phyloP scores from a whole-genome alignment of 2,329 filamentous ascomycete species.

The Curvularia eragrostidis region DNA sequence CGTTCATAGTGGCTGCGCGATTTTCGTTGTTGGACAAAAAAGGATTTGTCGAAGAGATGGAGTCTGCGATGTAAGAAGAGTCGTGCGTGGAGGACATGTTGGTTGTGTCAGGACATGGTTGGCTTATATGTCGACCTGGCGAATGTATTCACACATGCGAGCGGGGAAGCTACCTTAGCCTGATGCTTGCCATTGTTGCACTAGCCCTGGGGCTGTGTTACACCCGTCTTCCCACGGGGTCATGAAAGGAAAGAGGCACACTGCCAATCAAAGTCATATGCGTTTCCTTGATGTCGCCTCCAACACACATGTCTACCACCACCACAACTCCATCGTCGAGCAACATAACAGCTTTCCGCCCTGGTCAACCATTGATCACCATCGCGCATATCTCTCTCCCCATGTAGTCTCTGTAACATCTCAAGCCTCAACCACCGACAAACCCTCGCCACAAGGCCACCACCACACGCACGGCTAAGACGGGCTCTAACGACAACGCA shows the following conservation, averaged over 20 bases:
- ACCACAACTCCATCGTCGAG: not conserved
- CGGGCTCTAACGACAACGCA: conserved; percentile 21
- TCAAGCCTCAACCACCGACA: no score
- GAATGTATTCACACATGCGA: conserved; percentile 14
- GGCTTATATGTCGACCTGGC: conserved; percentile 29
- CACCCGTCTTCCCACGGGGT: conserved; percentile 5
- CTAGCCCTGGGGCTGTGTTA: conserved; percentile 26
- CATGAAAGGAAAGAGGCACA: not conserved
- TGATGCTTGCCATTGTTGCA: conserved; percentile 11
- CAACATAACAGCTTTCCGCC: not conserved
- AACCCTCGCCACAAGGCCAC: conserved; percentile 23
- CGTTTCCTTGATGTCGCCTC: not conserved
- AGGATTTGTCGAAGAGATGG: conserved; percentile 38
- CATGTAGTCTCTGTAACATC: not conserved
- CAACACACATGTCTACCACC: not conserved
- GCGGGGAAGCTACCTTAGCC: conserved; percentile 33
- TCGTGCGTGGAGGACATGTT: conserved; percentile 21
- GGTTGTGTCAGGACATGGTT: conserved; percentile 12
- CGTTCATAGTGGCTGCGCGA: conserved; percentile 35
- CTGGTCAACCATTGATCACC: no score
- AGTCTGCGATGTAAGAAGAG: conserved; percentile 25
- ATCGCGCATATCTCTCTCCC: not conserved
- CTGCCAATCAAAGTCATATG: conserved; percentile 2
- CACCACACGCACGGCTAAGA: conserved; percentile 30
- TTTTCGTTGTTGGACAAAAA: conserved; percentile 26